Conservation (phyloP, 2,329 filamentous ascomycete species). For the Aaosphaeria arxii region DNA sequence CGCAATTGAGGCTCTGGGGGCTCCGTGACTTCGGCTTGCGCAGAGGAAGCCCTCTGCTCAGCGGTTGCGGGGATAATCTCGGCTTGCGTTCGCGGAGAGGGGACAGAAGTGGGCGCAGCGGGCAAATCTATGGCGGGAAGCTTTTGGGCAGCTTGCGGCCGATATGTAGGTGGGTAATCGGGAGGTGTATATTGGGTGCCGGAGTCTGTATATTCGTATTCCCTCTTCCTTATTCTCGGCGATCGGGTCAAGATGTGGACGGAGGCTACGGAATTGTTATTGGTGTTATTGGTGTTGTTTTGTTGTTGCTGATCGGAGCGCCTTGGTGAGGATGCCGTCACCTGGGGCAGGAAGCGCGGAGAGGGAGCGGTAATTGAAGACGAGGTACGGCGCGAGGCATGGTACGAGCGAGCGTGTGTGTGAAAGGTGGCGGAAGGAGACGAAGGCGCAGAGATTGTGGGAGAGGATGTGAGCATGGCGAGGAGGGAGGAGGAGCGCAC, state of each 20-base stretch:
- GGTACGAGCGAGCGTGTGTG: slow-evolving; percentile 23
- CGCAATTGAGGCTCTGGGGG: slow-evolving; percentile 34
- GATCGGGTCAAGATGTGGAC: slow-evolving; percentile 14
- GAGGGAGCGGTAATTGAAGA: slow-evolving; percentile 26
- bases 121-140: background rate
- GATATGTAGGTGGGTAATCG: slow-evolving; percentile 44
- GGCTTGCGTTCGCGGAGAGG: background rate
- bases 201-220: slow-evolving; percentile 44
- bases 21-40: slow-evolving; percentile 28
- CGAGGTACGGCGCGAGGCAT: slow-evolving; percentile 33
- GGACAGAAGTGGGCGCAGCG: slow-evolving; percentile 3
- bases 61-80: slow-evolving; percentile 1
- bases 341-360: slow-evolving; percentile 27
- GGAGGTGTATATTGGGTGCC: slow-evolving; percentile 56
- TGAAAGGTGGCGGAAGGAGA: slow-evolving; percentile 36
- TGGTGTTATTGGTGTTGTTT: slow-evolving; percentile 12
- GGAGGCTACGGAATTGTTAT: slow-evolving; percentile 22
- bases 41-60: slow-evolving; percentile 33
- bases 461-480: slow-evolving; percentile 34
- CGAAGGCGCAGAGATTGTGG: slow-evolving; percentile 35
- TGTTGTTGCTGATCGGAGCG: slow-evolving; percentile 23
- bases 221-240: slow-evolving; percentile 24
- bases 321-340: slow-evolving; percentile 23
- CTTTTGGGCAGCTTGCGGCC: slow-evolving; percentile 8
- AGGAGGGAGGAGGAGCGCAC: background rate